These are phyloP conservation scores for Malassezia caprae DNA, from an alignment of 1,284 basidiomycete genomes.

Conservation along the genomic window DNA sequence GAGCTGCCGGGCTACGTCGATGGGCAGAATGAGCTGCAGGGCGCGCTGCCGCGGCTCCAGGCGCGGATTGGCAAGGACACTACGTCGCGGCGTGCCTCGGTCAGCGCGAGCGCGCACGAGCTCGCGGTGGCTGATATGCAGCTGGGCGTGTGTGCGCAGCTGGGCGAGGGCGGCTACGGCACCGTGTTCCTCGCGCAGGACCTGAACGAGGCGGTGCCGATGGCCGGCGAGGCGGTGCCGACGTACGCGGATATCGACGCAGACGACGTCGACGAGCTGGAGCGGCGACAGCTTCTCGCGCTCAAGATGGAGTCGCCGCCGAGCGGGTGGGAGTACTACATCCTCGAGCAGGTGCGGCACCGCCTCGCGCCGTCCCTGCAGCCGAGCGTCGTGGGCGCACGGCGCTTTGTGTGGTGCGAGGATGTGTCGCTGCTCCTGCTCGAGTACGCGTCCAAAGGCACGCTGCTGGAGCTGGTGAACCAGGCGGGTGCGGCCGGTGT, in stretches of 20 bases:
- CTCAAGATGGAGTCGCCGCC: conserved; percentile 84
- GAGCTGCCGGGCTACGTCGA: conserved; percentile 60
- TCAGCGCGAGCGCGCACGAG: conserved; percentile 19
- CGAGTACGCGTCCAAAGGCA: conserved; percentile 80
- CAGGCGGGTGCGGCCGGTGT: conserved; percentile 48
- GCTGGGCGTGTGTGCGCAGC: conserved; percentile 68
- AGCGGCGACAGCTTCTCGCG: conserved; percentile 59
- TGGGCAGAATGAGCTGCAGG: conserved; percentile 50
- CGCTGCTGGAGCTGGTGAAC: conserved; percentile 85
- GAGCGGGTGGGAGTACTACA: conserved; percentile 84
- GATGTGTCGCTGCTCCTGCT: conserved; percentile 87
- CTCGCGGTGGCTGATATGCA: conserved; percentile 51
- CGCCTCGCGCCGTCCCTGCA: conserved; percentile 18
- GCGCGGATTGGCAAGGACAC: neutral
- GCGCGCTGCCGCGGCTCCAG: conserved; percentile 58
- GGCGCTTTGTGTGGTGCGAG: conserved; percentile 29
- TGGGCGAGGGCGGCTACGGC: conserved; percentile 95
- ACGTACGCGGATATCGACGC: conserved; percentile 56
- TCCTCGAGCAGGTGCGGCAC: conserved; percentile 65
- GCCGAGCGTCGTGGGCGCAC: conserved; percentile 30
- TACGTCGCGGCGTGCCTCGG: conserved; percentile 1
- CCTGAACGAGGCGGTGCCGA: conserved; percentile 29
- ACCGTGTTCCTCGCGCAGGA: conserved; percentile 70
- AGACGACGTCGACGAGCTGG: conserved; percentile 57
- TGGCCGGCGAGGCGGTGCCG: conserved; percentile 16